These are phyloP conservation scores for Candida coquimbonensis DNA, from an alignment of 805 yeast species.

Conservation along the genomic window DNA sequence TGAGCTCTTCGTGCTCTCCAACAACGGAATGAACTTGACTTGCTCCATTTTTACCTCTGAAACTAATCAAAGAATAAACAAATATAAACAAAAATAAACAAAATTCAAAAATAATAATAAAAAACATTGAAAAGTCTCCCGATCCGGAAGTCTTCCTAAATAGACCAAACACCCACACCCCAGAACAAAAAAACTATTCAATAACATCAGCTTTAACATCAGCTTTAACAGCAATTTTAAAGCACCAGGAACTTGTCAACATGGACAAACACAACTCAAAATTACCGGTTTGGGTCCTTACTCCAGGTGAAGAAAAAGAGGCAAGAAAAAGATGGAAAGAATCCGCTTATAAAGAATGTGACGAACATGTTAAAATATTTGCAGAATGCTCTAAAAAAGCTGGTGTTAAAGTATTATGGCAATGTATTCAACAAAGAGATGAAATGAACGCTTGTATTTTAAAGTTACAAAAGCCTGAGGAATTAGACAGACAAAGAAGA, in stretches of 20 bases:
- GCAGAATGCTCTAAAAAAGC: slow-evolving; percentile 57
- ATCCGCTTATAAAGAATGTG: slow-evolving; percentile 59
- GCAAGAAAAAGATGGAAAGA: slow-evolving; percentile 66
- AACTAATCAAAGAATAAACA: too few species aligned
- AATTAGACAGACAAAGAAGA: slow-evolving; percentile 65
- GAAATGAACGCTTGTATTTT: slow-evolving; percentile 59
- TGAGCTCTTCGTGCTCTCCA: too few species aligned
- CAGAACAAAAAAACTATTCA: too few species aligned
- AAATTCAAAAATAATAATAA: too few species aligned
- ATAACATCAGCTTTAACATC: too few species aligned
- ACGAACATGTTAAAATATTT: slow-evolving; percentile 59
- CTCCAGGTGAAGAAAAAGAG: slow-evolving; percentile 71
- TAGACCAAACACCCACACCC: too few species aligned
- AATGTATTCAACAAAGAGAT: slow-evolving; percentile 53
- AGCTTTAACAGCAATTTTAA: too few species aligned
- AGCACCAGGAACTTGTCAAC: background rate
- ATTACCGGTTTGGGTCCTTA: slow-evolving; percentile 68
- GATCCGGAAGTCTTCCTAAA: too few species aligned
- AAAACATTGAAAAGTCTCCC: too few species aligned
- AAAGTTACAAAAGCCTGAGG: slow-evolving; percentile 52
- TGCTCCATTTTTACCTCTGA: too few species aligned
- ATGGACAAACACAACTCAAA: slow-evolving; percentile 24
- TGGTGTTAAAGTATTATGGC: slow-evolving; percentile 60
- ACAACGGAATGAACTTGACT: too few species aligned
- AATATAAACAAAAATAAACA: too few species aligned